Conservation (phyloP, 2,329 filamentous ascomycete genomes). For the Botryotinia calthae region DNA sequence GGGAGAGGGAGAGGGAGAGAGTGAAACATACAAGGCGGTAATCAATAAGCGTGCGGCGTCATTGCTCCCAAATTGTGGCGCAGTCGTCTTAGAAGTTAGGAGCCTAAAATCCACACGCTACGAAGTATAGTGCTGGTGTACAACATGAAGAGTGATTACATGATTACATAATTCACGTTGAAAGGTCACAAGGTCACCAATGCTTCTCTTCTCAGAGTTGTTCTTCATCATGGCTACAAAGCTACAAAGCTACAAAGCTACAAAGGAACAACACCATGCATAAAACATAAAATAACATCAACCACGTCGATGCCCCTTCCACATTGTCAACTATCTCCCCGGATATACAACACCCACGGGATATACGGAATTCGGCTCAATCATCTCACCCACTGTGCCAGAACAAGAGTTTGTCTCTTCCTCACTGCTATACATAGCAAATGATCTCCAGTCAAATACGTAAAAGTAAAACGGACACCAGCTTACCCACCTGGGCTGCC, state of each 20-base stretch:
- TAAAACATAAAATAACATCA: background rate
- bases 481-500: background rate
- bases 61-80: slow-evolving; percentile 2
- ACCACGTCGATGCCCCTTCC: background rate
- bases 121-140: no score
- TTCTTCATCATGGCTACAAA: no score
- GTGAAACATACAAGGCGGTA: background rate
- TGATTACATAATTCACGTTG: background rate
- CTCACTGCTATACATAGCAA: background rate
- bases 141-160: background rate
- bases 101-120: background rate
- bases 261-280: background rate
- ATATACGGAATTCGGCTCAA: background rate
- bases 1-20: background rate
- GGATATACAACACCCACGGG: background rate
- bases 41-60: slow-evolving; percentile 3
- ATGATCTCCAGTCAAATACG: background rate
- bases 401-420: background rate
- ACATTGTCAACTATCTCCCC: no score
- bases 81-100: background rate
- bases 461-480: background rate
- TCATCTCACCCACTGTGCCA: background rate
- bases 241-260: no score
- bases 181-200: no score
- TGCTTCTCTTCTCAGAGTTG: no score